Conservation (phyloP, 2,329 filamentous ascomycete species). For the Blastomyces parvus region DNA sequence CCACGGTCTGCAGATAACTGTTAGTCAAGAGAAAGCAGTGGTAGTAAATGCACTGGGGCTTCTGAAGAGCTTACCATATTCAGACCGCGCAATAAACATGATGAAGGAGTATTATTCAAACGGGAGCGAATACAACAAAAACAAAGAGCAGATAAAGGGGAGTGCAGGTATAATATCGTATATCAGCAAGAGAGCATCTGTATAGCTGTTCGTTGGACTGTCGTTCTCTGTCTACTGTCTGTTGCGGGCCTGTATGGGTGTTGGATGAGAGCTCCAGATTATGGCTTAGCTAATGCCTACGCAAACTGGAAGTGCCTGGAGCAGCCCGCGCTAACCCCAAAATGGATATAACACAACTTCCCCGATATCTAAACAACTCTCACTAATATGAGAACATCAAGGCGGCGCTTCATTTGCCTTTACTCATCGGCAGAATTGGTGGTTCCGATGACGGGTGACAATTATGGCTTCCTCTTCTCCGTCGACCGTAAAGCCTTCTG, state of each 20-base stretch:
- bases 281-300: slow-evolving; percentile 10
- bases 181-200: background rate
- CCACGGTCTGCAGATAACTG: slow-evolving; percentile 63
- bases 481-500: slow-evolving; percentile 25
- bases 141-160: slow-evolving; percentile 2
- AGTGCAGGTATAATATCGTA: background rate
- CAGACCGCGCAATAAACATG: slow-evolving; percentile 99
- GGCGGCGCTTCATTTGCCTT: background rate
- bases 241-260: background rate
- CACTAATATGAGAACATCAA: background rate
- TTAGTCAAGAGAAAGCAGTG: slow-evolving; percentile 26
- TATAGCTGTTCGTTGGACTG: background rate
- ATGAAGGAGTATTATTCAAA: slow-evolving; percentile 43
- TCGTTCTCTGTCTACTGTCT: background rate
- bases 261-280: background rate
- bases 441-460: slow-evolving; percentile 19
- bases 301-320: slow-evolving; percentile 17
- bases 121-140: slow-evolving; percentile 6
- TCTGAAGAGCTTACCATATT: slow-evolving; percentile 73
- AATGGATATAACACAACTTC: slow-evolving; percentile 12
- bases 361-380: background rate
- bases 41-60: background rate
- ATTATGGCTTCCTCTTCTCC: slow-evolving; percentile 16
- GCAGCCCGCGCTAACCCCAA: slow-evolving; percentile 17
- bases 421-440: slow-evolving; percentile 1